These are phyloP conservation scores for Ceriops decandra DNA, from an alignment of 345 rosid genomes.

Conservation along the genomic window DNA sequence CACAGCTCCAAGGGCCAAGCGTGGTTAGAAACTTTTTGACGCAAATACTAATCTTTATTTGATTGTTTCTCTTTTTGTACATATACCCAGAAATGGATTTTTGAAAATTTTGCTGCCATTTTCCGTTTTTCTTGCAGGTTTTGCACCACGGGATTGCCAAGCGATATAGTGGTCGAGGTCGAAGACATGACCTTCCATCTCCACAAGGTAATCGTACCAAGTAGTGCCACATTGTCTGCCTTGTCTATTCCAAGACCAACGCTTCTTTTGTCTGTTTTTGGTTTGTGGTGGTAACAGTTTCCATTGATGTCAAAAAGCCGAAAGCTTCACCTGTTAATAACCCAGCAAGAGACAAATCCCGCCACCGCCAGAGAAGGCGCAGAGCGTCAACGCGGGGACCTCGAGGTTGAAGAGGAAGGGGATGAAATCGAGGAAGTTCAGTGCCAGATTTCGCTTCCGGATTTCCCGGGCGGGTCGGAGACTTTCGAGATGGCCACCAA, in stretches of 20 bases:
- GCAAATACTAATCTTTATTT: background rate
- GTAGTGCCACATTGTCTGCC: background rate
- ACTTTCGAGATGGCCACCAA: slow-evolving; percentile 82
- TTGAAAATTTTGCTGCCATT: background rate
- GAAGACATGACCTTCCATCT: slow-evolving; percentile 91
- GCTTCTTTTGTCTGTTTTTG: background rate
- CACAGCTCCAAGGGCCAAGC: slow-evolving; percentile 81
- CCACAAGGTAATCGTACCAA: slow-evolving; percentile 57
- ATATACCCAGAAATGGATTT: background rate
- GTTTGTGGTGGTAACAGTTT: slow-evolving; percentile 46
- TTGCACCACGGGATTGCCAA: slow-evolving; percentile 85
- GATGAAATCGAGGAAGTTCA: slow-evolving; percentile 30
- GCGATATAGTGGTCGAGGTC: slow-evolving; percentile 79
- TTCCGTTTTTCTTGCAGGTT: slow-evolving; percentile 48
- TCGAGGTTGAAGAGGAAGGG: slow-evolving; percentile 34
- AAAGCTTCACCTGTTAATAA: slow-evolving; percentile 66
- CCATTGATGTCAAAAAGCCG: slow-evolving; percentile 88
- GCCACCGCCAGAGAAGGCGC: slow-evolving; percentile 10
- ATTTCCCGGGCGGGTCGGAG: slow-evolving; percentile 88
- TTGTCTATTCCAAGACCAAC: background rate
- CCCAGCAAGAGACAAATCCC: slow-evolving; percentile 59
- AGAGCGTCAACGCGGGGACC: slow-evolving; percentile 11
- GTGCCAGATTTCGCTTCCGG: slow-evolving; percentile 52
- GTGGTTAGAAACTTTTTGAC: slow-evolving; percentile 41
- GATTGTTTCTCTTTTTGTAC: background rate